These are phyloP conservation scores for Aphanomyces stellatus DNA, from an alignment of 352 stramenopile genomes.

Conservation along the genomic window DNA sequence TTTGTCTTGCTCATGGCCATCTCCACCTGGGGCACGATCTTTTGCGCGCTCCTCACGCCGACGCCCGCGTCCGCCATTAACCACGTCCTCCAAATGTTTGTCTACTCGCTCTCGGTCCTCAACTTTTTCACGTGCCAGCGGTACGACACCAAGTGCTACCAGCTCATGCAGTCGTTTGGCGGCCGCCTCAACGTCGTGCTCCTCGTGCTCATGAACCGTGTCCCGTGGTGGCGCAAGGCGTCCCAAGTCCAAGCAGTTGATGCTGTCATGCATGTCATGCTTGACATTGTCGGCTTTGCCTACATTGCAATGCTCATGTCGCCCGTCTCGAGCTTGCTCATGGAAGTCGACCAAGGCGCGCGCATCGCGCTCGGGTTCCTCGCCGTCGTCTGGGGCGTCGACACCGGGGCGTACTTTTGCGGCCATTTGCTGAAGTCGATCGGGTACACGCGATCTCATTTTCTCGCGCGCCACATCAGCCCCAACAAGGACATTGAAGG, in stretches of 20 bases:
- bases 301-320: slow-evolving; percentile 51
- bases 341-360: slow-evolving; percentile 49
- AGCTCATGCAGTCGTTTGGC: slow-evolving; percentile 37
- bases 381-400: slow-evolving; percentile 70
- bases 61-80: background rate
- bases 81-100: background rate
- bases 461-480: slow-evolving; percentile 80
- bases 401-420: slow-evolving; percentile 92
- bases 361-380: slow-evolving; percentile 47
- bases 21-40: slow-evolving; percentile 12
- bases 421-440: slow-evolving; percentile 84
- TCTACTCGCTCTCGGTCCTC: slow-evolving; percentile 19
- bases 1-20: slow-evolving; percentile 3
- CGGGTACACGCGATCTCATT: slow-evolving; percentile 76
- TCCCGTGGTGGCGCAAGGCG: background rate
- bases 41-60: slow-evolving; percentile 10
- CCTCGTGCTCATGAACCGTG: slow-evolving; percentile 46
- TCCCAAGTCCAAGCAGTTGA: slow-evolving; percentile 26
- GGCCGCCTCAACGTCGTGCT: slow-evolving; percentile 44
- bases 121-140: slow-evolving; percentile 56
- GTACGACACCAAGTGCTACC: slow-evolving; percentile 58
- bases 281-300: slow-evolving; percentile 57
- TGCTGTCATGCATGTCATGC: slow-evolving; percentile 39
- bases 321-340: slow-evolving; percentile 43
- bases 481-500: slow-evolving; percentile 97